Base-by-base conservation (phyloP, 1,284 basidiomycete genomes). In the Ceratobasidium sp. region DNA sequence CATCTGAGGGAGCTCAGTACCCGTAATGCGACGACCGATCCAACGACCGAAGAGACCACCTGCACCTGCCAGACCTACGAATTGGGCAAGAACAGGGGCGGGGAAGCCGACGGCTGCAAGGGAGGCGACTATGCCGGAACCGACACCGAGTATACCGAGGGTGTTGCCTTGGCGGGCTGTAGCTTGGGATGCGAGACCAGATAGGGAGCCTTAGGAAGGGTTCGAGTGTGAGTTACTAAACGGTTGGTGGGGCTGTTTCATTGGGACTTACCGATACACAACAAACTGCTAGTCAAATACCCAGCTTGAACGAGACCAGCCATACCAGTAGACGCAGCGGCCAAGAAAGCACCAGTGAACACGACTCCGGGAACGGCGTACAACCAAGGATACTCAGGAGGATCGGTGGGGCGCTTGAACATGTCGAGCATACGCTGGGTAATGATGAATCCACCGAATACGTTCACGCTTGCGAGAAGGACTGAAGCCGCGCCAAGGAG, bases 361-460 rank as follows among this genome's bases (percentile, higher is more conserved):
- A 94, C 87, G 1, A 90, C 86, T 19, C 90, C 94, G 24, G 93
- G 93, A 74, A 94, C 82, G 29, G 87, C 87, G 79, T 95, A 95
- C 19, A 95, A 83, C 90, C 90, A 94, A 0, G 90, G 88, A 81
- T 94, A 95, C 80, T 95, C 93, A 2, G 93, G 93, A 19, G 93
- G 94, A 82, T 95, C 93, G 65, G 89, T 91, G 0, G 90, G 90
- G 59, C 93, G 90, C 83, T 93, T 93, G 83, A 95, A 95, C 90
- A 95, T 94, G 80, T 95, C 93, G 77, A 95, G 85, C 94, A 95
- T 95, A 63, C 93, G 89, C 82, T 94, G 93, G 17, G 92, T 93
- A 79, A 93, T 91, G 33, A 93, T 88, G 79, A 94, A 94, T 44
- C 94, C 94, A 71, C 93, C 93, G 50, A 91, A 89, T 73, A 95